A percentile compares a stretch with the other conserved stretches of the same genome.
Evolutionary conservation across 306 rosid species (phyloP).

Genomic region (peach (Prunus persica)): DNA sequence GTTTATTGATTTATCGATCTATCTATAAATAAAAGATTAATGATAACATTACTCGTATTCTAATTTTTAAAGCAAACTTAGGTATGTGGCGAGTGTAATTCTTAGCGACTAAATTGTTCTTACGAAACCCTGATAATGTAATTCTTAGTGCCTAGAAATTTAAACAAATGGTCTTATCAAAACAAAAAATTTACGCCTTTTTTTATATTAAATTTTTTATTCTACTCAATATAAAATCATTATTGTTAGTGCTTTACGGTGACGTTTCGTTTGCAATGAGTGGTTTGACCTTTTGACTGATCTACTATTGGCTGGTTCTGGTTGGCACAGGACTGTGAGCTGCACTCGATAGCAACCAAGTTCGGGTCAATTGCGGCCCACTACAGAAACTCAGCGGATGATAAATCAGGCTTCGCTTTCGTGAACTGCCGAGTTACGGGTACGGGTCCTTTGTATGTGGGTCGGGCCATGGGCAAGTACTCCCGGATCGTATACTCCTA

Average conservation of each 20-base stretch:
- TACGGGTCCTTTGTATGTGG: conserved; percentile 69
- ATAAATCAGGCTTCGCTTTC: conserved; percentile 84
- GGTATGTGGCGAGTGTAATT: too few relatives aligned
- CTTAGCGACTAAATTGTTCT: too few relatives aligned
- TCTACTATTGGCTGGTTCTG: not conserved
- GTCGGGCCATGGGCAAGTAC: conserved; percentile 80
- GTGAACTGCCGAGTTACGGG: conserved; percentile 71
- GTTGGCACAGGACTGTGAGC: conserved; percentile 59
- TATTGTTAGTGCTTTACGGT: not conserved
- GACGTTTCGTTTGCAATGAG: not conserved
- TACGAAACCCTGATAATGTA: too few relatives aligned
- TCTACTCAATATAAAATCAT: not conserved
- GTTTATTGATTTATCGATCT: too few relatives aligned
- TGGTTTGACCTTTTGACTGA: not conserved
- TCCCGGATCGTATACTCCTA: conserved; percentile 65
- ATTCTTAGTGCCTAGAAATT: not conserved
- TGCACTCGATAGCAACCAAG: conserved; percentile 71
- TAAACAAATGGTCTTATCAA: not conserved
- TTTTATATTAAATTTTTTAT: not conserved
- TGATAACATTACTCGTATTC: too few relatives aligned
- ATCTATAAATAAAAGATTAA: too few relatives aligned
- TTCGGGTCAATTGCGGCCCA: conserved; percentile 92
- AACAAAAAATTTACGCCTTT: not conserved
- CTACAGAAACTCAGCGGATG: conserved; percentile 38
- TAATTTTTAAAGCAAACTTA: too few relatives aligned